These are phyloP conservation scores for Zoysia japonica DNA, from an alignment of 176 grass and related monocot species.

Conservation along the genomic window DNA sequence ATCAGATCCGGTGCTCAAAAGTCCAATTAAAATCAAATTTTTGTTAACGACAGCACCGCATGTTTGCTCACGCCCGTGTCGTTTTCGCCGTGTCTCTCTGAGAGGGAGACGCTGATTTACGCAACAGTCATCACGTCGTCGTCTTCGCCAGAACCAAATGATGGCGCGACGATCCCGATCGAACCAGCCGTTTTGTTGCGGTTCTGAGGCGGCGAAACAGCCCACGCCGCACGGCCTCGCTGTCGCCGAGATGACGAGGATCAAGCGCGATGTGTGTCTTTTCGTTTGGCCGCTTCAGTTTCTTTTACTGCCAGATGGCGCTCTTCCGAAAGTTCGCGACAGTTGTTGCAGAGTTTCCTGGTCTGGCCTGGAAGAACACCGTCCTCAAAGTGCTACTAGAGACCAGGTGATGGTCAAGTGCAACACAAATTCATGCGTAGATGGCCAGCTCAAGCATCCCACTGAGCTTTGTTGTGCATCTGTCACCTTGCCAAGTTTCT, in stretches of 20 bases:
- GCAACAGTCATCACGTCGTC: not conserved
- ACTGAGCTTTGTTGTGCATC: not conserved
- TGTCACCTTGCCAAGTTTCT: not conserved
- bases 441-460: not conserved
- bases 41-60: no score
- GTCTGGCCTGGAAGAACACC: not conserved
- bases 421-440: not conserved
- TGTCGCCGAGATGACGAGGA: not conserved
- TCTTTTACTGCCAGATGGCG: not conserved
- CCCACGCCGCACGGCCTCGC: not conserved
- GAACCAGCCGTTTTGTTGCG: not conserved
- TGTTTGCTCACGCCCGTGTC: not conserved
- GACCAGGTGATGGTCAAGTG: not conserved
- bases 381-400: not conserved
- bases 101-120: not conserved
- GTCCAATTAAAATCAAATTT: no score
- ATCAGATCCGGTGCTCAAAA: no score
- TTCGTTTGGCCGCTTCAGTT: not conserved
- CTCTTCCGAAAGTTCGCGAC: not conserved
- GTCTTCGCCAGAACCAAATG: no score
- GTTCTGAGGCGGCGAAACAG: constrained; percentile 4
- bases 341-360: not conserved
- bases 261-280: not conserved
- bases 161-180: not conserved
- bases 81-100: not conserved